Percentiles rank a stretch among this genome's conserved stretches.
Conservation (phyloP, 768 basidiomycete genomes). For the Leccinum longicurvipes region DNA sequence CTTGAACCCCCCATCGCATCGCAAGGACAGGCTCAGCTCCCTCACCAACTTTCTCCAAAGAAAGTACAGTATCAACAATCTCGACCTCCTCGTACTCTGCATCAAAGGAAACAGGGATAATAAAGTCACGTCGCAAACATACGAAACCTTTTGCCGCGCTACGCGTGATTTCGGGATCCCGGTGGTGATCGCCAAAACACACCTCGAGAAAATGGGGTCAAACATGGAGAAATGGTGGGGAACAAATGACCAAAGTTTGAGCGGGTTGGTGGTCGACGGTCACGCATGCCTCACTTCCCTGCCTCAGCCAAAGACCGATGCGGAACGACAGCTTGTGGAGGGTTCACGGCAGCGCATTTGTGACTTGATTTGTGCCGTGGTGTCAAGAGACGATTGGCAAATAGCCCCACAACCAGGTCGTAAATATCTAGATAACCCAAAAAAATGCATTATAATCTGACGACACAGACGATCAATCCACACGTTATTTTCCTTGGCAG, state of each 20-base stretch:
- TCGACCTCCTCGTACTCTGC: conserved; percentile 25
- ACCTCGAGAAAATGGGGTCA: conserved; percentile 30
- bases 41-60: conserved; percentile 33
- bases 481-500: neutral
- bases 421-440: conserved; percentile 2
- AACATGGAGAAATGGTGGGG: conserved; percentile 35
- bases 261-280: conserved; percentile 25
- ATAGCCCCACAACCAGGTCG: neutral
- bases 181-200: conserved; percentile 36
- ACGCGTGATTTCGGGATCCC: conserved; percentile 35
- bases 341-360: conserved; percentile 14
- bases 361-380: conserved; percentile 10
- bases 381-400: conserved; percentile 2
- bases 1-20: conserved; percentile 13
- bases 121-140: conserved; percentile 10
- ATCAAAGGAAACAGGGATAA: conserved; percentile 18
- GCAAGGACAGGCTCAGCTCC: neutral
- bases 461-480: neutral
- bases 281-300: conserved; percentile 30
- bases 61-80: conserved; percentile 17
- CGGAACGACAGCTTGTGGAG: neutral
- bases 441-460: conserved; percentile 19
- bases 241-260: conserved; percentile 18
- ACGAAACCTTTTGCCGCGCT: conserved; percentile 27
- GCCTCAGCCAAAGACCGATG: conserved; percentile 13